Evolutionary conservation across 768 basidiomycete genomes (phyloP).

Genomic region (Lentinula guzmanii): DNA sequence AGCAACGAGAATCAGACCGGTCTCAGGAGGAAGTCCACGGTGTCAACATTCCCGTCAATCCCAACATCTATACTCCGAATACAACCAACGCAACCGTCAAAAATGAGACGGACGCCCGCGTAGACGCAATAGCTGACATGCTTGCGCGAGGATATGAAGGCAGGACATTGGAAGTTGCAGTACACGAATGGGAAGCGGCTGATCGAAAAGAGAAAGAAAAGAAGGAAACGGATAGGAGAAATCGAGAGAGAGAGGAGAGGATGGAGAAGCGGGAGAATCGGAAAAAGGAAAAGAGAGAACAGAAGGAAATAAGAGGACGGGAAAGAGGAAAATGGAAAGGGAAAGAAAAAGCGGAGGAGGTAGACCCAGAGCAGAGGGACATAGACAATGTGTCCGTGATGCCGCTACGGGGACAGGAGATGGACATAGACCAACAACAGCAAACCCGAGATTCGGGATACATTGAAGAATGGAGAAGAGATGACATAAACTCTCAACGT

Average conservation of each 20-base stretch:
- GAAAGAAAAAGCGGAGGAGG: neutral
- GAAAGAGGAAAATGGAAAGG: neutral
- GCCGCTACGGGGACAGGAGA: neutral
- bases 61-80: neutral
- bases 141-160: constrained; percentile 1
- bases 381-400: neutral
- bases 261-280: neutral
- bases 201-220: neutral
- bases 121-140: neutral
- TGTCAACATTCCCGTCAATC: neutral
- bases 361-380: neutral
- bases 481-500: neutral
- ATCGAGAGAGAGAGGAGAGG: neutral
- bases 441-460: neutral
- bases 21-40: neutral
- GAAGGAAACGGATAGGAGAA: neutral
- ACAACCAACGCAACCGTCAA: neutral
- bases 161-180: neutral
- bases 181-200: neutral
- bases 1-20: neutral
- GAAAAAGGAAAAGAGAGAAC: neutral
- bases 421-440: neutral
- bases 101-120: neutral
- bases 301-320: too few relatives aligned
- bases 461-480: neutral